Percentiles rank a stretch among this genome's conserved stretches.
These are phyloP conservation scores for Erodium maritimum DNA, from an alignment of 345 rosid genomes.

Conservation along the genomic window DNA sequence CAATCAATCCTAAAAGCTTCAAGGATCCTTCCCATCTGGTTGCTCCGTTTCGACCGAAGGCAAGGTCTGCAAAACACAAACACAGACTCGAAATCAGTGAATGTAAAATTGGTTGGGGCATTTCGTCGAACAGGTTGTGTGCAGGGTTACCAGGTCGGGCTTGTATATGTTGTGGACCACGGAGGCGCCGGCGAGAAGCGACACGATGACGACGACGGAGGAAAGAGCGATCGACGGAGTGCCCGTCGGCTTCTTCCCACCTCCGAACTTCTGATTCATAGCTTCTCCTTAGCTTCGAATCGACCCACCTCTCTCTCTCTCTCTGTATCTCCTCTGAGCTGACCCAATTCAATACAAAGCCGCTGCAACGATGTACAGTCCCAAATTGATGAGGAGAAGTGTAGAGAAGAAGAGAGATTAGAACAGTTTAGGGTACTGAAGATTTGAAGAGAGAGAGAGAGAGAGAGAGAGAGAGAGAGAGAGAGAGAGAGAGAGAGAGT, in stretches of 20 bases:
- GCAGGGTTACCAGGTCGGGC: constrained; percentile 46
- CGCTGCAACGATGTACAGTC: too few relatives aligned
- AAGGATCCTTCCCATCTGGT: background rate
- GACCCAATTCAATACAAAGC: too few relatives aligned
- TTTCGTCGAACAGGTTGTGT: constrained; percentile 32
- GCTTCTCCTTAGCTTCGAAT: too few relatives aligned
- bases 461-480: too few relatives aligned
- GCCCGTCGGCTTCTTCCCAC: constrained; percentile 42
- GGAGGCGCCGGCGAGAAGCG: constrained; percentile 71
- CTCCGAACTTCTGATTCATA: constrained; percentile 44
- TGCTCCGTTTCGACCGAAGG: constrained; percentile 18
- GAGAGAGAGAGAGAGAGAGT: too few relatives aligned
- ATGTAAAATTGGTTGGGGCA: constrained; percentile 8
- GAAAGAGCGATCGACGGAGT: constrained; percentile 65
- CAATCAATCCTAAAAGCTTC: background rate
- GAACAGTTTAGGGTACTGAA: too few relatives aligned
- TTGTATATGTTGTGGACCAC: constrained; percentile 55
- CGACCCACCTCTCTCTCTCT: background rate
- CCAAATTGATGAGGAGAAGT: too few relatives aligned
- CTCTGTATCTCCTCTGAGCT: background rate
- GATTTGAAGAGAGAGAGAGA: too few relatives aligned
- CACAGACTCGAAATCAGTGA: background rate
- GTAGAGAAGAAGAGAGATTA: too few relatives aligned
- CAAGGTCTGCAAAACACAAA: constrained; percentile 28
- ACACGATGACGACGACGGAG: constrained; percentile 38